A percentile compares a stretch with the other conserved stretches of the same genome.
Evolutionary conservation across 2,329 filamentous ascomycete genomes (phyloP).

Genomic region (Arthrobotrys pseudoclavata): DNA sequence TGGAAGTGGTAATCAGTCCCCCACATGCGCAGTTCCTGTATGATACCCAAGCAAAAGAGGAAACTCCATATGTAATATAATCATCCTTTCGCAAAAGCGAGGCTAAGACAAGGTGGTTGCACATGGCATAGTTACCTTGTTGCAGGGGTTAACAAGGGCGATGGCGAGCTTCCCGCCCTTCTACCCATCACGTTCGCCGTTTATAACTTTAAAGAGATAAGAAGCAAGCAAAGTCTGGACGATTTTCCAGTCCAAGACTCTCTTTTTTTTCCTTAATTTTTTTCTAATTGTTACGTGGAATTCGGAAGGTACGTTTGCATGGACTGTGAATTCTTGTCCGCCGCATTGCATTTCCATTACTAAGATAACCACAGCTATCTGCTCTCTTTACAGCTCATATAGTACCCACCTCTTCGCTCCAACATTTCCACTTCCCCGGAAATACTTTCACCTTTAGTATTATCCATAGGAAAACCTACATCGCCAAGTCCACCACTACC

Average conservation of each 20-base stretch:
- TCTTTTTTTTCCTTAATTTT: neutral
- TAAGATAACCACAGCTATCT: neutral
- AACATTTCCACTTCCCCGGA: neutral
- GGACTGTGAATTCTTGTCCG: neutral
- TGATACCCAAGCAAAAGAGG: constrained; percentile 26
- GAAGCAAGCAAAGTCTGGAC: neutral
- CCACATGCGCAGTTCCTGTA: constrained; percentile 33
- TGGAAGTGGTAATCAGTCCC: neutral
- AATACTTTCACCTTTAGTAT: neutral
- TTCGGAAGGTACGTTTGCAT: neutral
- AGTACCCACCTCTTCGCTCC: neutral
- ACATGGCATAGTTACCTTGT: constrained; percentile 50
- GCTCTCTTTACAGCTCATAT: constrained; percentile 8
- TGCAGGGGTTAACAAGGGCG: constrained; percentile 42
- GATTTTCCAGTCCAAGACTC: neutral
- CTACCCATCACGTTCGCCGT: constrained; percentile 35
- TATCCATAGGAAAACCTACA: neutral
- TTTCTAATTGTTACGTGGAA: neutral
- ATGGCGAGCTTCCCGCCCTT: constrained; percentile 46
- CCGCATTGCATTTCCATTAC: constrained; percentile 14
- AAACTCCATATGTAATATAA: constrained; percentile 31
- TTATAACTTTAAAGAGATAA: constrained; percentile 21
- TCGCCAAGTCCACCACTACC: constrained; percentile 8
- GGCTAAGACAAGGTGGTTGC: constrained; percentile 55
- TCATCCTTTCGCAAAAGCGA: constrained; percentile 44